These are phyloP conservation scores for Cyclocybe aegerita DNA, from an alignment of 768 basidiomycete species.

Conservation along the genomic window DNA sequence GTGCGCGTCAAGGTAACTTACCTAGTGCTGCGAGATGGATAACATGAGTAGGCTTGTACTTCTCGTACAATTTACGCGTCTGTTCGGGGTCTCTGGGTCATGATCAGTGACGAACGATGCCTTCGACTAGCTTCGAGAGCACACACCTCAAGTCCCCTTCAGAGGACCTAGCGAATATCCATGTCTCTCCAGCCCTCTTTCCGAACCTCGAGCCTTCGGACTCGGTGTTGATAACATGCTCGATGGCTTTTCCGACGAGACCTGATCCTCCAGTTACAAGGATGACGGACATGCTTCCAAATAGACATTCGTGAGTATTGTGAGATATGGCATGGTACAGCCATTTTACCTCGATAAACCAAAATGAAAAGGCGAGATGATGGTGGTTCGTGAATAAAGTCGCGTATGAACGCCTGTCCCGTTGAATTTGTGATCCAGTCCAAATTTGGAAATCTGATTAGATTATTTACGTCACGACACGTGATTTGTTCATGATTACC, in stretches of 20 bases:
- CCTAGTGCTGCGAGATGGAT: slow-evolving; percentile 95
- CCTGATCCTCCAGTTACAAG: slow-evolving; percentile 87
- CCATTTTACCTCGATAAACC: too few species aligned
- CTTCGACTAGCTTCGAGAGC: background rate
- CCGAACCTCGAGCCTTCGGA: slow-evolving; percentile 79
- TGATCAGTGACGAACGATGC: background rate
- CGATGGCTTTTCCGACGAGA: slow-evolving; percentile 84
- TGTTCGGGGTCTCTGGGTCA: slow-evolving; percentile 64
- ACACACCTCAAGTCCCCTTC: slow-evolving; percentile 83
- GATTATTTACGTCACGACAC: slow-evolving; percentile 4
- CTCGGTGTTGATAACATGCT: slow-evolving; percentile 76
- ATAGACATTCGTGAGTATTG: too few species aligned
- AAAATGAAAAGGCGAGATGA: too few species aligned
- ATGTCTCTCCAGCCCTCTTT: slow-evolving; percentile 71
- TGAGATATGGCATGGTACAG: too few species aligned
- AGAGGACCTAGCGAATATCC: slow-evolving; percentile 79
- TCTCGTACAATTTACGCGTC: slow-evolving; percentile 76
- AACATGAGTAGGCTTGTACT: slow-evolving; percentile 93
- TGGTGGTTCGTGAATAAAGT: too few species aligned
- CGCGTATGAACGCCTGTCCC: too few species aligned
- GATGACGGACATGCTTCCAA: slow-evolving; percentile 45
- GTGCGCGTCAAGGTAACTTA: slow-evolving; percentile 32
- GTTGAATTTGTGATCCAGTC: background rate
- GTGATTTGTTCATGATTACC: slow-evolving; percentile 7
- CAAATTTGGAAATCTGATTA: slow-evolving; percentile 1